These are phyloP conservation scores for Suillus hirtellus DNA, from an alignment of 768 basidiomycete species.

Conservation along the genomic window DNA sequence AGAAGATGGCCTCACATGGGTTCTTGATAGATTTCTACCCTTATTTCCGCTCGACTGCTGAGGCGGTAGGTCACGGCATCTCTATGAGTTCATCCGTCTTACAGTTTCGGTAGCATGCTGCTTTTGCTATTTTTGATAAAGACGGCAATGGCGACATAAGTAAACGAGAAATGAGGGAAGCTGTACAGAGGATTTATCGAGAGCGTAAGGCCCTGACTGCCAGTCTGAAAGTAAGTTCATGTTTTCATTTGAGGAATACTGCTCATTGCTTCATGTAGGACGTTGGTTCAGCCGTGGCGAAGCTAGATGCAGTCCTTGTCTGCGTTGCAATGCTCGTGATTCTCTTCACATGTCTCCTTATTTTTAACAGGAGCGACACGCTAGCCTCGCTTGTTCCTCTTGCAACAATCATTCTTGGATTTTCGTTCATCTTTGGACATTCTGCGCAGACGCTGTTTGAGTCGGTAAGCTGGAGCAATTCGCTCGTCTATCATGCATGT, in stretches of 20 bases:
- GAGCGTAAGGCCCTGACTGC: constrained; percentile 73
- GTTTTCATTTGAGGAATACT: constrained; percentile 1
- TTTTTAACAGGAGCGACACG: constrained; percentile 69
- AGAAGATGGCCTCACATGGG: constrained; percentile 1
- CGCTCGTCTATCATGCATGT: not conserved
- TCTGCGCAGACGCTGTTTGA: constrained; percentile 79
- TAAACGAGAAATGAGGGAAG: constrained; percentile 79
- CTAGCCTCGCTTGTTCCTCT: constrained; percentile 74
- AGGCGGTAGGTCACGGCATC: constrained; percentile 49
- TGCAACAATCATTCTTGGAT: constrained; percentile 78
- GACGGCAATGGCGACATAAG: constrained; percentile 83
- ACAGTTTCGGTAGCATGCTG: constrained; percentile 48
- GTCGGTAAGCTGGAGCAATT: constrained; percentile 46
- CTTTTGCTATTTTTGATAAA: constrained; percentile 73
- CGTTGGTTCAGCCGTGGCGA: constrained; percentile 69
- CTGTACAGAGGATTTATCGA: constrained; percentile 76
- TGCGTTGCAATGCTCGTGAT: constrained; percentile 55
- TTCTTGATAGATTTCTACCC: constrained; percentile 66
- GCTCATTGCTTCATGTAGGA: constrained; percentile 44
- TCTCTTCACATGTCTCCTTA: constrained; percentile 70
- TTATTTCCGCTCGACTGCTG: constrained; percentile 69
- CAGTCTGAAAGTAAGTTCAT: constrained; percentile 58
- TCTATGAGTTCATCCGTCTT: constrained; percentile 6
- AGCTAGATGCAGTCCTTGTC: constrained; percentile 75
- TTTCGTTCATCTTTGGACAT: constrained; percentile 84